Conservation (phyloP, 2,329 filamentous ascomycete species). For the Sporothrix brunneoviolacea region DNA sequence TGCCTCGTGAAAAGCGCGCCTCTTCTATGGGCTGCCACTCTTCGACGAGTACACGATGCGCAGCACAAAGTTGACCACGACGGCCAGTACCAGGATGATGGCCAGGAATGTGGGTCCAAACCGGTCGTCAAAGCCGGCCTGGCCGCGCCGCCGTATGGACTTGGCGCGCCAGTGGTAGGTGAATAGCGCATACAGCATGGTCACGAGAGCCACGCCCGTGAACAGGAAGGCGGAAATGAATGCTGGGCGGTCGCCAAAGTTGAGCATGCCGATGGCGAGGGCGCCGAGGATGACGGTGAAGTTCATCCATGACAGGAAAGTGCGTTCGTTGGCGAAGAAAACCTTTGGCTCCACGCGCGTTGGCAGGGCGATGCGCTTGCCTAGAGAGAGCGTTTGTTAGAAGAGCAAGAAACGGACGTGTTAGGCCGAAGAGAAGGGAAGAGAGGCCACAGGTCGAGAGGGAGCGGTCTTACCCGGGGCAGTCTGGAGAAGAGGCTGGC, state of each 20-base stretch:
- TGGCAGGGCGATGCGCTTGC: conserved; percentile 96
- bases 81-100: conserved; percentile 75
- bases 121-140: conserved; percentile 93
- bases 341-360: conserved; percentile 98
- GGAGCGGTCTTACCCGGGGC: conserved; percentile 60
- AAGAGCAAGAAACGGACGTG: not conserved
- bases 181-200: conserved; percentile 89
- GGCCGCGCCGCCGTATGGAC: conserved; percentile 82
- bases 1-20: too few species aligned
- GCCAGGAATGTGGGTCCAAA: conserved; percentile 89
- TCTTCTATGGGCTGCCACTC: conserved; percentile 11
- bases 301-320: conserved; percentile 99
- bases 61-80: conserved; percentile 94
- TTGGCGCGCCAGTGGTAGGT: conserved; percentile 97
- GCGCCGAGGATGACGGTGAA: conserved; percentile 98
- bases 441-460: conserved; percentile 4
- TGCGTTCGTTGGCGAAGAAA: conserved; percentile 99
- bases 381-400: too few species aligned
- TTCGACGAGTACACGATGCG: conserved; percentile 48
- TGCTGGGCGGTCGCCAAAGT: conserved; percentile 91
- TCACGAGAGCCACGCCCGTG: conserved; percentile 86
- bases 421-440: not conserved
- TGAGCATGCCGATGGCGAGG: conserved; percentile 91
- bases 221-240: conserved; percentile 93
- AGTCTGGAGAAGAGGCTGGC: conserved; percentile 90